Percentiles rank a stretch among this genome's conserved stretches.
These are phyloP conservation scores for Aspergillus carlsbadensis DNA, from an alignment of 495 filamentous ascomycete genomes.

Conservation along the genomic window DNA sequence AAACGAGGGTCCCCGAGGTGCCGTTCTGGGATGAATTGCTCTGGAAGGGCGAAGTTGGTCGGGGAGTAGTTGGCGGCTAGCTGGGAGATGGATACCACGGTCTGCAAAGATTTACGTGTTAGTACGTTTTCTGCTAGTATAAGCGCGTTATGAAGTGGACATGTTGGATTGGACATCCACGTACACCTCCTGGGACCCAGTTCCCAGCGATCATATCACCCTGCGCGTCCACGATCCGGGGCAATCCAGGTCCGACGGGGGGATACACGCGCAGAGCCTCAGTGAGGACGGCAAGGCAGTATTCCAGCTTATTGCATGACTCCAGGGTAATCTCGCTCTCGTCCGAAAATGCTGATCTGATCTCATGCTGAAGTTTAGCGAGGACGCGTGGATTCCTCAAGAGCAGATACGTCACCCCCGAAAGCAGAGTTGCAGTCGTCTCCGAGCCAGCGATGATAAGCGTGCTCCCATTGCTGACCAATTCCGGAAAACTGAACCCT, in stretches of 20 bases:
- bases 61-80: neutral
- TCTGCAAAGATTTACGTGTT: neutral
- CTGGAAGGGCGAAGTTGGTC: neutral
- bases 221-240: slow-evolving; percentile 29
- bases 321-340: slow-evolving; percentile 46
- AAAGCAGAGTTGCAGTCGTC: slow-evolving; percentile 54
- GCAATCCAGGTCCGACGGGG: slow-evolving; percentile 26
- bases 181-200: slow-evolving; percentile 23
- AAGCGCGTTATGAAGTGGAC: no score
- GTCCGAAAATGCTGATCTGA: slow-evolving; percentile 41
- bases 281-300: slow-evolving; percentile 39
- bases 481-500: neutral
- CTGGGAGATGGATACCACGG: neutral
- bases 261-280: slow-evolving; percentile 48
- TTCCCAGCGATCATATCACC: slow-evolving; percentile 31
- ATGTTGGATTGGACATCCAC: no score
- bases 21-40: neutral
- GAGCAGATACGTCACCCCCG: slow-evolving; percentile 51
- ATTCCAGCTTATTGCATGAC: slow-evolving; percentile 28
- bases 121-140: no score
- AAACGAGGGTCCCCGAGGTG: neutral
- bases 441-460: slow-evolving; percentile 52
- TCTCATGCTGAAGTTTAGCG: slow-evolving; percentile 36
- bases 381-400: slow-evolving; percentile 40
- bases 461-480: neutral